Evolutionary conservation across 306 rosid species (phyloP).

Genomic region (Prunus salicina): DNA sequence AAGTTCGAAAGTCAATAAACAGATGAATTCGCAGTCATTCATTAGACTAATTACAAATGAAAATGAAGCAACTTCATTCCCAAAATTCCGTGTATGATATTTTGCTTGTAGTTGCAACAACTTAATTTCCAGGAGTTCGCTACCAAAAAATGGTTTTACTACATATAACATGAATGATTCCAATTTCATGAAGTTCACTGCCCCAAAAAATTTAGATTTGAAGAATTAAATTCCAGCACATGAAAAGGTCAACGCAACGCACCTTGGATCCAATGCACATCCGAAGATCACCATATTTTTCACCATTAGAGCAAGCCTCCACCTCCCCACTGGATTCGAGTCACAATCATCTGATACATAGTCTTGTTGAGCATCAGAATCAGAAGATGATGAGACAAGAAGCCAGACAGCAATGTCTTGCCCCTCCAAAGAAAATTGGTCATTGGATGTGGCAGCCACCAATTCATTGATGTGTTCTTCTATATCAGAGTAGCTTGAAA

Average conservation of each 20-base stretch:
- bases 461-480: conserved; percentile 45
- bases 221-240: conserved; percentile 12
- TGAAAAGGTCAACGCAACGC: conserved; percentile 18
- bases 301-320: conserved; percentile 76
- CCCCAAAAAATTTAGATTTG: not conserved
- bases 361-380: conserved; percentile 32
- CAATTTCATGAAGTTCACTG: not conserved
- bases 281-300: conserved; percentile 57
- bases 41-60: not conserved
- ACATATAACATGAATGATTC: not conserved
- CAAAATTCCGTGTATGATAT: not conserved
- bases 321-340: conserved; percentile 39
- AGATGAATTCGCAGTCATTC: not conserved
- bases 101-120: not conserved
- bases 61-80: not conserved
- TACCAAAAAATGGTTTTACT: not conserved
- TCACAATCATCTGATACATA: conserved; percentile 33
- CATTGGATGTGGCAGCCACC: conserved; percentile 47
- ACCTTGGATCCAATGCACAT: conserved; percentile 74
- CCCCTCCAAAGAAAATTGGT: conserved; percentile 33
- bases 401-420: conserved; percentile 69
- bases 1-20: not conserved
- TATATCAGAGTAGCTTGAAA: conserved; percentile 32
- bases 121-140: not conserved
- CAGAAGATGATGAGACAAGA: conserved; percentile 56